These are phyloP conservation scores for Leavenworthia alabamica DNA, from an alignment of 345 rosid species.

Conservation along the genomic window DNA sequence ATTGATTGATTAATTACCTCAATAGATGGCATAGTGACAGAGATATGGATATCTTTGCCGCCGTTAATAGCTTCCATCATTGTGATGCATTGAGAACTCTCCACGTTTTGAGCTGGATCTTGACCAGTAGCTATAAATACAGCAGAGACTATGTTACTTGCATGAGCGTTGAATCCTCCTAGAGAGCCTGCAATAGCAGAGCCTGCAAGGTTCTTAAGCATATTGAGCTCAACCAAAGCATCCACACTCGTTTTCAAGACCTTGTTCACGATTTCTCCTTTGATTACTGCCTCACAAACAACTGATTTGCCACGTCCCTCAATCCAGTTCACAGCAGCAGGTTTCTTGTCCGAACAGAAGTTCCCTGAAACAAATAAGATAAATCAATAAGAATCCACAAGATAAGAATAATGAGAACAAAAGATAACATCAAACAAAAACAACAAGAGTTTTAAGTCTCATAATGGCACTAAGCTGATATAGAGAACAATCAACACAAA, in stretches of 20 bases:
- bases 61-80: constrained; percentile 85
- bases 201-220: constrained; percentile 78
- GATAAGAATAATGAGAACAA: neutral
- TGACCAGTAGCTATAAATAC: constrained; percentile 79
- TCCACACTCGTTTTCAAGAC: constrained; percentile 67
- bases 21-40: constrained; percentile 81
- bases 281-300: constrained; percentile 78
- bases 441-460: neutral
- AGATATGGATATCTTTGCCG: constrained; percentile 74
- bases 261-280: constrained; percentile 68
- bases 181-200: constrained; percentile 83
- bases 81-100: constrained; percentile 87
- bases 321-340: constrained; percentile 96
- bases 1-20: constrained; percentile 38
- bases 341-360: constrained; percentile 81
- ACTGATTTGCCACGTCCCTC: constrained; percentile 90
- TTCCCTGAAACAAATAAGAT: constrained; percentile 41
- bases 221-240: constrained; percentile 71
- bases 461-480: neutral
- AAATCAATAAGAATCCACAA: neutral
- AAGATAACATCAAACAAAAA: neutral
- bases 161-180: constrained; percentile 90
- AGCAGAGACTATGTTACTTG: constrained; percentile 82
- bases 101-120: constrained; percentile 88
- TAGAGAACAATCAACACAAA: neutral